Evolutionary conservation across 2,329 filamentous ascomycete species (phyloP), one percentile per base, ranked within the genome.

Genomic region (Cryphonectria naterciae): DNA sequence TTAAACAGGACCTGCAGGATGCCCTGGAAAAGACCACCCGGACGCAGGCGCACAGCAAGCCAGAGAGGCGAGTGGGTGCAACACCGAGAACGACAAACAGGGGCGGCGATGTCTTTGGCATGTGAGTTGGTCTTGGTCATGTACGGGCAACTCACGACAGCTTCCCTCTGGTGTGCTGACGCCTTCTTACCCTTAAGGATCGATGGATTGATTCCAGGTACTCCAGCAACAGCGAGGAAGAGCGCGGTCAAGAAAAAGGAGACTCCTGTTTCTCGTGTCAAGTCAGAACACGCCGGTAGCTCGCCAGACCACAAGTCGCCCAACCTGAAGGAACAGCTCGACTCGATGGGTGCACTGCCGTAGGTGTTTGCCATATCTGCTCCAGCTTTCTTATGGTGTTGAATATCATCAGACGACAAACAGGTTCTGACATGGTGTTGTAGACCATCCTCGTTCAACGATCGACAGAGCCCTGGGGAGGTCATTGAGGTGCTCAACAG

Each of bases 1-100:
- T 99, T 79, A 97, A 97, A 80, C 92, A 94, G 78, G 91, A 93
- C 77, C 87, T 98, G 10, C 94, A 95, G 78, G 94, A 98, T 77
- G 86, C 88, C 52, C 83, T 98, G 67, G 95, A 97, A 79, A 89
- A 93, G 74, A 92, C 91, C 76, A 91, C 87, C 74, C 87, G 93
- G 72, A 74, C 79, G 19, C 88, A 88, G 77, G 85, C 85, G 8
- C 88, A 92, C 75, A 83, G 88, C 75, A 88, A 89, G 77, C 85
- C 87, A 64, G 85, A 90, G 73, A 92, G 92, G 77, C 88, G 89
- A 73, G 82, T 83, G 63, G 85, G 84, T 43, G 88, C 88, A 6
- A 91, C 91, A 58, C 90, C 91, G 41, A 89, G 92, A 64, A 85
- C 88, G 63, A 83, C 82, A 7, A 83, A 80, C 13, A 88, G 86